phyloP scores from a whole-genome alignment of 1,284 basidiomycete species.

The Sphaerobolus stellatus region DNA sequence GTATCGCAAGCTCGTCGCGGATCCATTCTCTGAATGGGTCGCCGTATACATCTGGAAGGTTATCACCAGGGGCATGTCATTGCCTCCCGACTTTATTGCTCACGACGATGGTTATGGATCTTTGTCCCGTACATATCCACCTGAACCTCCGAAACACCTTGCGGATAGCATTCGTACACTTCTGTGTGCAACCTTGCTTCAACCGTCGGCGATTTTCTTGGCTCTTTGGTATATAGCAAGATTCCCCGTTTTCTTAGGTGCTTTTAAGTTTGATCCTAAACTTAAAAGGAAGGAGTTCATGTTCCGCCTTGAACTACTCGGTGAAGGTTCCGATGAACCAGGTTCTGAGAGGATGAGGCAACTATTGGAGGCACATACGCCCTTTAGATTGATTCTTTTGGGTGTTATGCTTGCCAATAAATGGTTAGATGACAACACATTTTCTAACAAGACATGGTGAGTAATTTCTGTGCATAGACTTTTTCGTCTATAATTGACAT shows the following conservation, averaged over 20 bases:
- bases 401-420: slow-evolving; percentile 89
- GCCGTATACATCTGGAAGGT: slow-evolving; percentile 76
- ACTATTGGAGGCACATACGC: slow-evolving; percentile 53
- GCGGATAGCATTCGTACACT: slow-evolving; percentile 69
- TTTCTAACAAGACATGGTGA: slow-evolving; percentile 90
- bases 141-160: slow-evolving; percentile 51
- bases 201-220: slow-evolving; percentile 76
- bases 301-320: slow-evolving; percentile 63
- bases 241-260: slow-evolving; percentile 64
- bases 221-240: slow-evolving; percentile 82
- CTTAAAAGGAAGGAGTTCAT: slow-evolving; percentile 49
- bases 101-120: slow-evolving; percentile 48
- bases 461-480: slow-evolving; percentile 25
- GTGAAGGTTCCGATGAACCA: slow-evolving; percentile 40
- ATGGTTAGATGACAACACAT: slow-evolving; percentile 91
- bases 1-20: slow-evolving; percentile 64
- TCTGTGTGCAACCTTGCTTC: slow-evolving; percentile 74
- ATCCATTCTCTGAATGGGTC: slow-evolving; percentile 75
- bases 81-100: slow-evolving; percentile 43
- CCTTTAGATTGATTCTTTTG: slow-evolving; percentile 74
- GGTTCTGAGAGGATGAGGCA: slow-evolving; percentile 43
- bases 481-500: slow-evolving; percentile 4
- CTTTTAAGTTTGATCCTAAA: slow-evolving; percentile 42
- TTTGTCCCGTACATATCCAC: slow-evolving; percentile 41
- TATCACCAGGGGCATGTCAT: slow-evolving; percentile 62